These are phyloP conservation scores for Penicillium ucsense DNA, from an alignment of 495 filamentous ascomycete genomes.

Conservation along the genomic window DNA sequence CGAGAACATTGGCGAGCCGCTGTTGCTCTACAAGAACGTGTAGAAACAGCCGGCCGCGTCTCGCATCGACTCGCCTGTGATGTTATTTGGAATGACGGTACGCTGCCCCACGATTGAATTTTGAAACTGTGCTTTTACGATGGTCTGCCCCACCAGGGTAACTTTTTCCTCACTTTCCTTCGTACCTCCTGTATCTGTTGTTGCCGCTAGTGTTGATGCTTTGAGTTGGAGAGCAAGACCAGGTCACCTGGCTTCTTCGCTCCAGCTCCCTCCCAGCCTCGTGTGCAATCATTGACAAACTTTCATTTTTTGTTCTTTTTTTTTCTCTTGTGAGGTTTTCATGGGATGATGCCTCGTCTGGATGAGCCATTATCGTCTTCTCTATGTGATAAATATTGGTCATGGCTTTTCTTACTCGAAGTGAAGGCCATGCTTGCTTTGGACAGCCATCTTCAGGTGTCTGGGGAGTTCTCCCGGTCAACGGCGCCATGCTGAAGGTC, in stretches of 20 bases:
- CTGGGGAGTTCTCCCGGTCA: slow-evolving; percentile 13
- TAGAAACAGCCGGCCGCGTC: slow-evolving; percentile 17
- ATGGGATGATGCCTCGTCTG: slow-evolving; percentile 5
- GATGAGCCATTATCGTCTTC: slow-evolving; percentile 10
- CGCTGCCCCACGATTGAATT: slow-evolving; percentile 27
- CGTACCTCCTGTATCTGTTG: slow-evolving; percentile 13
- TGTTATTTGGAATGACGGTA: slow-evolving; percentile 34
- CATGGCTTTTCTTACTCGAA: slow-evolving; percentile 12
- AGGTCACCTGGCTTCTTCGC: background rate
- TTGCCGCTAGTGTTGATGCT: too few species aligned
- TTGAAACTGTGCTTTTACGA: slow-evolving; percentile 16
- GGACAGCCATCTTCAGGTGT: slow-evolving; percentile 10
- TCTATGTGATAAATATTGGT: slow-evolving; percentile 3
- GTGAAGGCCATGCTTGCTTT: background rate
- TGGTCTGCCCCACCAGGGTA: background rate
- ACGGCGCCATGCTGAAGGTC: slow-evolving; percentile 10
- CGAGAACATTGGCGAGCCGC: slow-evolving; percentile 92
- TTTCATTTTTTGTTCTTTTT: slow-evolving; percentile 5
- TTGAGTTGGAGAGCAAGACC: too few species aligned
- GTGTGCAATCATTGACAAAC: background rate
- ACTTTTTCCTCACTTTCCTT: slow-evolving; percentile 7
- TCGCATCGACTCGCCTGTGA: slow-evolving; percentile 20
- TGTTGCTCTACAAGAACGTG: slow-evolving; percentile 83
- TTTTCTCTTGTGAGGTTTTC: slow-evolving; percentile 4
- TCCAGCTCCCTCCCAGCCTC: background rate